Evolutionary conservation across 2,329 filamentous ascomycete species (phyloP), one percentile per base, ranked within the genome.

Genomic region (Allantophomopsis cytisporea): DNA sequence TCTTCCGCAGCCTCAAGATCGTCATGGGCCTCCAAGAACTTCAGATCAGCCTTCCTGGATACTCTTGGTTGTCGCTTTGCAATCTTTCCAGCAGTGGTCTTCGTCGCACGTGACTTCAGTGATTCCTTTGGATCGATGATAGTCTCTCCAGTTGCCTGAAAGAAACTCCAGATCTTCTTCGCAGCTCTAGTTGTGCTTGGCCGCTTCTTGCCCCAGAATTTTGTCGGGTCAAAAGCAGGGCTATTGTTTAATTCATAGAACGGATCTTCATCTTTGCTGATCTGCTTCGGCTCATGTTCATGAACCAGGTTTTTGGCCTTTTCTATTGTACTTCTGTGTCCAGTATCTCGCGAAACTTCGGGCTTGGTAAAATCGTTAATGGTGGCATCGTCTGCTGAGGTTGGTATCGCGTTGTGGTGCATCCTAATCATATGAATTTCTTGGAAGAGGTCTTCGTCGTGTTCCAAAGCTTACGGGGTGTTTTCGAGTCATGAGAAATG

Each of bases 41-140:
- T 52, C 2, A 61, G 51, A 12, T 62, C 55, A 14, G 55, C 47
- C 8, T 57, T 52, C 36, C 59, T 54, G 4, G 60, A 50, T 6
- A 59, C 43, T 35, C 59, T 55, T 11, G 44, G 44, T 2, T 40
- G 41, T 34, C 46, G 46, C 20, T 50, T 46, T 10, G 49, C 47
- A 35, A 52, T 20, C 14, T 41, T 46, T 1, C 42, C 37, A 5
- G 47, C 49, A 7, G 48, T 44, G n/a, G 45, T 46, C 14, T 36
- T 40, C 11, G 45, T 47, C 18, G 44, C 45, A 23, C 38, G 39
- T 11, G 39, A 36, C 28, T 45, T 50, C 21, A 47, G 43, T n/a
- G 49, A 37, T 21, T 39, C 34, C 32, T 47, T 49, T 4, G 48
- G 45, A 35, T 49, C 34, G n/a, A 41, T 37, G n/a, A 50, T 36